Base-by-base conservation (phyloP, 164 flowering plant genomes). In the Paratinospora sagittata region DNA sequence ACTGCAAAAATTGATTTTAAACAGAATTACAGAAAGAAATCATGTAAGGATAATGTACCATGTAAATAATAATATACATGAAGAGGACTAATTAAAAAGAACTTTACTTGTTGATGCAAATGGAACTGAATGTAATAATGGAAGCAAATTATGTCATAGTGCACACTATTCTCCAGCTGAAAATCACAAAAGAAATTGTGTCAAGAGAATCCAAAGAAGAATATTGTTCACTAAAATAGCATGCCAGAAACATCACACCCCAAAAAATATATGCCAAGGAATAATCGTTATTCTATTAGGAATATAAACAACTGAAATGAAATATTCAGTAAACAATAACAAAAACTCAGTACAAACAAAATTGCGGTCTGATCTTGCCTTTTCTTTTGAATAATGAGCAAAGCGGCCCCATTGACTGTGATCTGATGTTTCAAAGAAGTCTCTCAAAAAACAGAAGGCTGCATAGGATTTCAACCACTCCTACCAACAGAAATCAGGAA, bases 381-480 rank as follows among this genome's bases (percentile, higher is more conserved):
- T 95, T 3, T 88, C 90, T 65, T 80, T 79, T 12, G 97, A 85
- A 81, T 68, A 90, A 19, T 77, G 76, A 69, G 92, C 85, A 79
- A 88, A 95, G 47, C 88, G 88, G 33, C 98, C 98, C 98, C 98
- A 95, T 76, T 95, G 97, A 68, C 94, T 89, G 80, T 85, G 97
- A 77, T 95, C 98, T 43, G 98, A 89, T 76, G 97, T 95, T 81
- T 88, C 98, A 72, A 95, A 95, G 73, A 95, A 95, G 81, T 95
- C 97, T 27, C 97, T 82, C 74, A 95, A 75, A 76, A 90, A 92
- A 84, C 97, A 95, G 77, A 95, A 95, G 41, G 96, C 97, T 2
- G 98, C 98, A 81, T 92, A 95, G 47, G 98, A 97, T 82, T 88
- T 95, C 74, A 95, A 79, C 98, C 98, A 95, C 19, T 87, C 98